These are phyloP conservation scores for Mycena filopes DNA, from an alignment of 768 basidiomycete genomes.

Conservation along the genomic window DNA sequence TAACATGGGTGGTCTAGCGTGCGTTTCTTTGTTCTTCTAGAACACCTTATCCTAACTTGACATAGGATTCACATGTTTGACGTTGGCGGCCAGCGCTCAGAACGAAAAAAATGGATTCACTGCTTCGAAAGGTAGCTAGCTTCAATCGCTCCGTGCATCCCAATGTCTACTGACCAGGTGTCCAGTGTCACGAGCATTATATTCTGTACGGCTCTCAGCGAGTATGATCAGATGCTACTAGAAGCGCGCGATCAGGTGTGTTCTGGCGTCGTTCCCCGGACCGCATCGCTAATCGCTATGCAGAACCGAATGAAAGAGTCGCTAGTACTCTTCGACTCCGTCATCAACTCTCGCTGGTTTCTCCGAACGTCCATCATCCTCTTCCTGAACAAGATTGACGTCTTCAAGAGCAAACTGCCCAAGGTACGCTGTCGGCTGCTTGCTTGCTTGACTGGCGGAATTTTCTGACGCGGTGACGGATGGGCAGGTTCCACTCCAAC, in stretches of 20 bases:
- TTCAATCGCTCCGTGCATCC: slow-evolving; percentile 38
- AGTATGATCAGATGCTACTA: slow-evolving; percentile 68
- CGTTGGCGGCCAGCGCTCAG: slow-evolving; percentile 82
- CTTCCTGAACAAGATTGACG: slow-evolving; percentile 94
- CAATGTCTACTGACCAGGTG: neutral
- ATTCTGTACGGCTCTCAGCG: slow-evolving; percentile 71
- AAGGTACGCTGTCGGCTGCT: slow-evolving; percentile 46
- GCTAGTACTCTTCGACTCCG: slow-evolving; percentile 88
- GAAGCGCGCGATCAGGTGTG: slow-evolving; percentile 64
- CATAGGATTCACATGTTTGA: slow-evolving; percentile 78
- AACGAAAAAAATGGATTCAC: slow-evolving; percentile 87
- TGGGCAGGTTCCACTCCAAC: slow-evolving; percentile 49
- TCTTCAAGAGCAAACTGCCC: slow-evolving; percentile 90
- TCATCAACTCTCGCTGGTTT: slow-evolving; percentile 95
- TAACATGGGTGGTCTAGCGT: slow-evolving; percentile 73
- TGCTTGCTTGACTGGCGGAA: neutral
- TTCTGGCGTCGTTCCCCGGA: neutral
- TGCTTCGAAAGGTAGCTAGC: slow-evolving; percentile 57
- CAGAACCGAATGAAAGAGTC: slow-evolving; percentile 96
- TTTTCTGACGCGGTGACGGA: neutral
- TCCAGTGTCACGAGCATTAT: slow-evolving; percentile 66
- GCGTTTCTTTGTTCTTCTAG: slow-evolving; percentile 36
- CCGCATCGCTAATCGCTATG: slow-evolving; percentile 47
- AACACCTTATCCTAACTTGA: slow-evolving; percentile 2
- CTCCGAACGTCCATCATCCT: slow-evolving; percentile 91